Conservation (phyloP, 2,329 filamentous ascomycete genomes). For the Elsinoe ampelina region DNA sequence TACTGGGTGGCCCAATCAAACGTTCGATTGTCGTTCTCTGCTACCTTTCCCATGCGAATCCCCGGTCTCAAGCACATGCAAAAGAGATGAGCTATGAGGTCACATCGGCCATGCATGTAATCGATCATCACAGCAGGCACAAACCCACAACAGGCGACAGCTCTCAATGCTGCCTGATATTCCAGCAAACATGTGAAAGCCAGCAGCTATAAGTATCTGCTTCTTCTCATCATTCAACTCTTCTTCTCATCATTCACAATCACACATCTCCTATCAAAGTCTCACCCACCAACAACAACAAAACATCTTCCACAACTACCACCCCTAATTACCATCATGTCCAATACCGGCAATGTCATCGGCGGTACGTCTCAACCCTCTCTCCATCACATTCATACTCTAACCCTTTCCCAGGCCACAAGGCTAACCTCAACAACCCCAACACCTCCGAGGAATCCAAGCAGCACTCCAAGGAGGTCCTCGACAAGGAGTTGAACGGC, state of each 20-base stretch:
- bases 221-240: neutral
- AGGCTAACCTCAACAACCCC: constrained; percentile 24
- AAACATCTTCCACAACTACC: neutral
- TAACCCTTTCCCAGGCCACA: constrained; percentile 39
- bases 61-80: neutral
- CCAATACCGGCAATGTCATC: constrained; percentile 13
- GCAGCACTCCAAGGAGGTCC: constrained; percentile 44
- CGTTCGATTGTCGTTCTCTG: too few species aligned
- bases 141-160: neutral
- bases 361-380: neutral
- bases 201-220: neutral
- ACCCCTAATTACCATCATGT: constrained; percentile 11
- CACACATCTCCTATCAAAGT: neutral
- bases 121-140: neutral
- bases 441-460: constrained; percentile 47
- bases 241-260: neutral
- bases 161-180: neutral
- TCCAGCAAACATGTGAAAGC: neutral
- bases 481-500: constrained; percentile 41
- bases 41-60: neutral
- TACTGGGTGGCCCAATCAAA: too few species aligned
- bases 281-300: too few species aligned
- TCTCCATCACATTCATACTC: neutral
- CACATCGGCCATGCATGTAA: neutral
- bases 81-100: neutral